These are phyloP conservation scores for Geotrichum phurueaensis DNA, from an alignment of 1,139 yeast genomes.

Conservation along the genomic window DNA sequence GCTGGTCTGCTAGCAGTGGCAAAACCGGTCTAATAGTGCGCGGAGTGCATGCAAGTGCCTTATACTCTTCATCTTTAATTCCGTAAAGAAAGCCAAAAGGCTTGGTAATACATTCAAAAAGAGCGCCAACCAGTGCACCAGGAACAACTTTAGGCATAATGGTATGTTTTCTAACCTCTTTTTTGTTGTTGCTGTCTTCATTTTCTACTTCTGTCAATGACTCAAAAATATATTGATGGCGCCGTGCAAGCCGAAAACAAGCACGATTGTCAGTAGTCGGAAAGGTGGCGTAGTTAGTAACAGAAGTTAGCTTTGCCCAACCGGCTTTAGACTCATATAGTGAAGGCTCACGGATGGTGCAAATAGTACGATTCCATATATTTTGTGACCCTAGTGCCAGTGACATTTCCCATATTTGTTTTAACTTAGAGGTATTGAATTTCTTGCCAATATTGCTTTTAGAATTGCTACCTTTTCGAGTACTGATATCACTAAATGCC, in stretches of 20 bases:
- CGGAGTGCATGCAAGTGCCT: not conserved
- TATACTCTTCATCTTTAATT: not conserved
- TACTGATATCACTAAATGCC: not conserved
- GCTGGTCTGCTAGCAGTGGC: constrained; percentile 8
- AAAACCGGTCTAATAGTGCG: constrained; percentile 4
- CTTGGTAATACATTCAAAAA: constrained; percentile 1
- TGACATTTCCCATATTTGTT: not conserved
- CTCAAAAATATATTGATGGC: not conserved
- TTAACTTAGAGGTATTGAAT: not conserved
- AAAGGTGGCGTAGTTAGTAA: not conserved
- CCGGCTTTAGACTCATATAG: not conserved
- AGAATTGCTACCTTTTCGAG: not conserved
- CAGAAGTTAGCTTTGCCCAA: not conserved
- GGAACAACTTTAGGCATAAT: not conserved
- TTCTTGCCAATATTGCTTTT: not conserved
- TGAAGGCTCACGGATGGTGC: not conserved
- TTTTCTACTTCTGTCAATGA: no score
- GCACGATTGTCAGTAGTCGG: not conserved
- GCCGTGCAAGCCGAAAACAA: constrained; percentile 11
- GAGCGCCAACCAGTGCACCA: constrained; percentile 9
- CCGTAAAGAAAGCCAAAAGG: not conserved
- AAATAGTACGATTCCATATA: constrained; percentile 10
- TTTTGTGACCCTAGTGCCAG: not conserved
- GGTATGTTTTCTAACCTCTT: not conserved
- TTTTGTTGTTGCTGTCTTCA: not conserved